phyloP scores from a whole-genome alignment of 2,329 filamentous ascomycete genomes.

The Geoglossum cookeanum region DNA sequence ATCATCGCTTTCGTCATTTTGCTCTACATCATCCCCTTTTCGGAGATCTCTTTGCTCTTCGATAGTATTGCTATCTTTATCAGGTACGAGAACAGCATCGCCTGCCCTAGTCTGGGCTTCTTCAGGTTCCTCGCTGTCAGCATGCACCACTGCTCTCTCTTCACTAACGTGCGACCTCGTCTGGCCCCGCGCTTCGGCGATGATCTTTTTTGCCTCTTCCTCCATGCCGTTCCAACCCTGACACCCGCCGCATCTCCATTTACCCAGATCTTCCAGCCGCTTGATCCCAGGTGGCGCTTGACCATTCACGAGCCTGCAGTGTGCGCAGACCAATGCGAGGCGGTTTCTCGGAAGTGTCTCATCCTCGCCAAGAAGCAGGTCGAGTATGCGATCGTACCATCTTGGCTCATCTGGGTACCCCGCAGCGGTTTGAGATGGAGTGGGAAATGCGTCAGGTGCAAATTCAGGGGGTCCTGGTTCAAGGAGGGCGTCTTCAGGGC shows the following conservation, averaged over 20 bases:
- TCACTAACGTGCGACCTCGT: not conserved
- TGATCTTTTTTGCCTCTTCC: constrained; percentile 53
- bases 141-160: not conserved
- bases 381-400: constrained; percentile 92
- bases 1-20: not conserved
- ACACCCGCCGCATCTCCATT: constrained; percentile 81
- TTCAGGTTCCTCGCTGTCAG: not conserved
- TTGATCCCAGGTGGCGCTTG: constrained; percentile 80
- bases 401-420: constrained; percentile 27
- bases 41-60: not conserved
- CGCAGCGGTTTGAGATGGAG: constrained; percentile 21
- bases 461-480: constrained; percentile 34
- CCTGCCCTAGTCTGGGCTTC: not conserved
- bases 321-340: constrained; percentile 64
- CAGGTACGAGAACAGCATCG: not conserved
- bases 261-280: constrained; percentile 57
- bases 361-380: constrained; percentile 84
- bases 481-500: constrained; percentile 8
- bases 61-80: not conserved
- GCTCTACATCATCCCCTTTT: not conserved
- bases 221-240: constrained; percentile 63
- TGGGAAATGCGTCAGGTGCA: constrained; percentile 49
- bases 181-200: constrained; percentile 38
- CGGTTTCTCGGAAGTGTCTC: constrained; percentile 85
- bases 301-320: constrained; percentile 80